Percentiles rank a stretch among this genome's conserved stretches.
phyloP scores from a whole-genome alignment of 2,329 filamentous ascomycete genomes.

The Cercospora brassicicola region DNA sequence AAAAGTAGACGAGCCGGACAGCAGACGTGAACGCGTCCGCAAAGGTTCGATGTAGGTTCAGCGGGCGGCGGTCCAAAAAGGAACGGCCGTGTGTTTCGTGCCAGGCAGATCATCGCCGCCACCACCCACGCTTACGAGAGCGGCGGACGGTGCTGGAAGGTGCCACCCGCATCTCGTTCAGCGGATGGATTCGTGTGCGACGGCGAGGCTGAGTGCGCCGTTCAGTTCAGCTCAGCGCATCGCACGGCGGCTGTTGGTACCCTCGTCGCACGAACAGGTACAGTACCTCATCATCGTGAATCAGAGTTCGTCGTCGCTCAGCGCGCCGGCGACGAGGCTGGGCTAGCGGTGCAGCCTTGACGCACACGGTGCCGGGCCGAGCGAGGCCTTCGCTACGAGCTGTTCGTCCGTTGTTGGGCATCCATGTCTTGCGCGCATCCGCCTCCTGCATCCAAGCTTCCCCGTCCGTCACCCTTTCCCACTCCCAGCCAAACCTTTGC shows the following conservation, averaged over 20 bases:
- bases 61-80: not conserved
- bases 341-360: conserved; percentile 2
- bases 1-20: not conserved
- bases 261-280: not conserved
- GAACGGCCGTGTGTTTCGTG: not conserved
- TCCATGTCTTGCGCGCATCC: conserved; percentile 4
- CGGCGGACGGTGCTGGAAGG: not conserved
- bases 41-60: conserved; percentile 1
- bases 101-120: not conserved
- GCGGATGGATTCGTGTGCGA: not conserved
- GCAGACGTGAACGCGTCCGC: not conserved
- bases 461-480: not conserved
- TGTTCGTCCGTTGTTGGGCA: conserved; percentile 5
- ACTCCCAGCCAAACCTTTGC: not conserved
- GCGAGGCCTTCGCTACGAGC: not conserved
- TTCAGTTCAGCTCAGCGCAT: not conserved
- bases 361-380: not conserved
- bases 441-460: conserved; percentile 5
- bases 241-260: not conserved
- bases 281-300: not conserved
- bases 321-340: not conserved
- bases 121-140: conserved; percentile 8
- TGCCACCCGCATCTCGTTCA: not conserved
- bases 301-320: not conserved
- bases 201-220: not conserved